Conservation (phyloP, 805 yeast species). For the Metschnikowia noctiluminum region DNA sequence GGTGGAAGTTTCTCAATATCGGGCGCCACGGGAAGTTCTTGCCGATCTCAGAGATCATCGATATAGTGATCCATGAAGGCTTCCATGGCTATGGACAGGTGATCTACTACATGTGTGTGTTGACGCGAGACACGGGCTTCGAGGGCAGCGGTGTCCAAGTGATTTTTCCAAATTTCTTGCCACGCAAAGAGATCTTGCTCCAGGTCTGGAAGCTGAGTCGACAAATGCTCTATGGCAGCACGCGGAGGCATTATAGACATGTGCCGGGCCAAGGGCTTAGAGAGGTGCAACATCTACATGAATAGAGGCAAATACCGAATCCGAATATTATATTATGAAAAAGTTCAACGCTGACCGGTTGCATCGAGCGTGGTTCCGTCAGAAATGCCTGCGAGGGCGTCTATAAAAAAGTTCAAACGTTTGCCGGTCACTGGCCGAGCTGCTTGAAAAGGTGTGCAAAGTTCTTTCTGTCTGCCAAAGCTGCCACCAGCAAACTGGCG, state of each 20-base stretch:
- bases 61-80: conserved; percentile 72
- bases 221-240: conserved; percentile 28
- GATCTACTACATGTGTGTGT: conserved; percentile 58
- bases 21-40: conserved; percentile 42
- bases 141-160: conserved; percentile 27
- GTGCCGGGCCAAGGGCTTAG: conserved; percentile 22
- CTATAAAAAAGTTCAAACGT: neutral
- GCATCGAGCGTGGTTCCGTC: no score
- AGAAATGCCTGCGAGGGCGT: neutral
- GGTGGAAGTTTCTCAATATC: conserved; percentile 14
- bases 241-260: conserved; percentile 16
- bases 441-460: conserved; percentile 30
- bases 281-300: conserved; percentile 16
- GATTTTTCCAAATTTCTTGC: conserved; percentile 42
- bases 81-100: conserved; percentile 64
- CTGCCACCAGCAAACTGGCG: conserved; percentile 28
- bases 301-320: conserved; percentile 1
- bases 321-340: neutral
- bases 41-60: conserved; percentile 55
- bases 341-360: neutral
- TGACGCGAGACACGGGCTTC: conserved; percentile 36
- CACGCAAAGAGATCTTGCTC: conserved; percentile 38
- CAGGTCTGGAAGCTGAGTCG: conserved; percentile 40
- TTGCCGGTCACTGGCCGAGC: conserved; percentile 21
- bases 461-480: conserved; percentile 29